Evolutionary conservation across 2,329 filamentous ascomycete genomes (phyloP), one percentile per base, ranked within the genome.

Genomic region (Phaeosphaeriaceae sp.): DNA sequence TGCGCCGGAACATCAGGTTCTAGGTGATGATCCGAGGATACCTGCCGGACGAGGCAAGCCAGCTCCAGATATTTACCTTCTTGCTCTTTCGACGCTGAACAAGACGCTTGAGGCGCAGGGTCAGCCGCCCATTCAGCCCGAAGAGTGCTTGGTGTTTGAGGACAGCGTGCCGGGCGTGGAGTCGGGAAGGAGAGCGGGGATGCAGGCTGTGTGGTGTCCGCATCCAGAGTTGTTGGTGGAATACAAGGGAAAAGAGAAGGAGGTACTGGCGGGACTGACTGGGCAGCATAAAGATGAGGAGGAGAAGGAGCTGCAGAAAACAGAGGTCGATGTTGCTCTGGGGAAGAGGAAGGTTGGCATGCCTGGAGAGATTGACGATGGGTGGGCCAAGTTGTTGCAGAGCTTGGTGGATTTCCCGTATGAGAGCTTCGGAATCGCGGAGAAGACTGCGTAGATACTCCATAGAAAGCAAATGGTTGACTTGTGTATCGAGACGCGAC

Each of bases 81-180:
- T 98, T 0, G 94, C 95, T 0, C 82, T 99, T 54, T 83, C 91
- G 77, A 91, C 89, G 3, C 89, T 99, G 75, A 99, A 99, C 78
- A 86, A 86, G 45, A 87, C 87, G 17, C 82, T 96, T 7, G 80
- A 80, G 11, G 86, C 85, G 0, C 79, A 83, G 3, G 87, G 86
- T 0, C 80, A 84, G 63, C 80, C 85, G 58, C 82, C 84, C 53
- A 89, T 99, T 62, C 83, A 75, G 53, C 92, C 93, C 0, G 90
- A 91, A 66, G 94, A 98, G 78, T 98, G 95, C 74, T 83, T 99
- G 17, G 95, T 98, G 0, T 98, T 99, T 70, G 95, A 99, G 79
- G 95, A 99, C 77, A 92, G 90, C 47, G 93, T 98, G 1, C 92
- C 93, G 0, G 95, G 95, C 3, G 92, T 97, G 2, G 95, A 99